Base-by-base conservation (phyloP, 768 basidiomycete species). In the Xerocomus brunneocitrinus region DNA sequence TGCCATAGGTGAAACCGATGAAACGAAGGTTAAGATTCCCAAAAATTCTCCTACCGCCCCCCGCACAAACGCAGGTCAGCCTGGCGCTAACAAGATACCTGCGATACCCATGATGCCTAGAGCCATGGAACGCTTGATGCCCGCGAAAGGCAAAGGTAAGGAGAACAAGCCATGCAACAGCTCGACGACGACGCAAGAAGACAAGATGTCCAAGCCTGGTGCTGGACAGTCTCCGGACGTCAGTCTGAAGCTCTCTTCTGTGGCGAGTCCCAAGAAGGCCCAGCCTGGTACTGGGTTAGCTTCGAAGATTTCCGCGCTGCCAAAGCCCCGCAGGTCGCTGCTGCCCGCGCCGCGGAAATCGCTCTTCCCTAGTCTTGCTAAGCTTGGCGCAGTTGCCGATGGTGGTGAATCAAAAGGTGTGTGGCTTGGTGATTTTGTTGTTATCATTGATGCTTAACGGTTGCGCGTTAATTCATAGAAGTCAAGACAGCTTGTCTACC, bases 81-180 rank as follows among this genome's bases (percentile, higher is more conserved):
- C 48, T 52, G 19, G 52, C 9, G 54, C 62, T 46, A 31, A 32
- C 28, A 48, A 47, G 50, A 35, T 47, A 49, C 49, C 52, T 39
- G 34, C 43, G 50, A 52, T 10, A 22, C 48, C 54, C 28, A 47
- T 14, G 8, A 49, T 60, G 49, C 49, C 55, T 12, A 50, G 14
- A 31, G 48, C 27, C 30, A 46, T 49, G 56, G 51, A 19, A 27
- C 50, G 50, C 49, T 3, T 8, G n/a, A 54, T 41, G 39, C 25
- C 36, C 16, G n/a, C 46, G 32, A 58, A 40, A 10, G 30, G 47
- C 28, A 50, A 41, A 45, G 45, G 45, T 24, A 58, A 67, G 36
- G 65, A 65, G 47, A 64, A 64, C 38, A 41, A 30, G 22, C 2
- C 50, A 35, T 38, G 40, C 42, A 42, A 40, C 3, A 28, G 50